Percentiles rank a stretch among this genome's conserved stretches.
These are phyloP conservation scores for Fraxinus nigra DNA, from an alignment of 305 asterid species.

Conservation along the genomic window DNA sequence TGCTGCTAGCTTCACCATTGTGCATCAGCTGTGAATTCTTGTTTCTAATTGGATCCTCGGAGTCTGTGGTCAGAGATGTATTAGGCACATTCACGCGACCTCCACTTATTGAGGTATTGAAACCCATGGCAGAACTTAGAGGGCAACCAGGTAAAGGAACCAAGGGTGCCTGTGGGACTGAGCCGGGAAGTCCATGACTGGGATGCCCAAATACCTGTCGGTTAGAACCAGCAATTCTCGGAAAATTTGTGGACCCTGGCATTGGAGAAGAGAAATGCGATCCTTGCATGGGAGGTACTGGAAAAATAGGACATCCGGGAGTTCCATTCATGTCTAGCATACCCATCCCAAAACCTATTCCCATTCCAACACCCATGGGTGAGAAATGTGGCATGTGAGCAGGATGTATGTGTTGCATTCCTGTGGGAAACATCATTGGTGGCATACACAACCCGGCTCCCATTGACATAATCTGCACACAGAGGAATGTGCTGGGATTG, in stretches of 20 bases:
- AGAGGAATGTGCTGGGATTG: slow-evolving; percentile 4
- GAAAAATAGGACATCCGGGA: slow-evolving; percentile 52
- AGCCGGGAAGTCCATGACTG: slow-evolving; percentile 46
- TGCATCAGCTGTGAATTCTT: slow-evolving; percentile 30
- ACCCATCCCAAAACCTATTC: slow-evolving; percentile 69
- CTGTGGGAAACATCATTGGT: slow-evolving; percentile 68
- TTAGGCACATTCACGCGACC: slow-evolving; percentile 32
- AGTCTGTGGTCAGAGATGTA: slow-evolving; percentile 31
- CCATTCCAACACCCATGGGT: slow-evolving; percentile 59
- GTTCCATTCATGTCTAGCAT: slow-evolving; percentile 70
- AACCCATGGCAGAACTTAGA: slow-evolving; percentile 35
- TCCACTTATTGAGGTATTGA: slow-evolving; percentile 30
- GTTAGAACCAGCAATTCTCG: slow-evolving; percentile 45
- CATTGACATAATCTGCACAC: slow-evolving; percentile 89
- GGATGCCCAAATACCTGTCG: slow-evolving; percentile 54
- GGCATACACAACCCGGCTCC: slow-evolving; percentile 87
- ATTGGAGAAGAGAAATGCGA: slow-evolving; percentile 48
- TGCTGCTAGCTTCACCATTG: slow-evolving; percentile 39
- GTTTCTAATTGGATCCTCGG: slow-evolving; percentile 26
- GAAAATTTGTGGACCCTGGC: slow-evolving; percentile 47
- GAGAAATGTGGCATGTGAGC: slow-evolving; percentile 66
- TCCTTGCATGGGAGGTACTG: slow-evolving; percentile 53
- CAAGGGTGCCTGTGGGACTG: slow-evolving; percentile 42
- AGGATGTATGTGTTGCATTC: slow-evolving; percentile 68
- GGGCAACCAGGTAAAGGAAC: slow-evolving; percentile 43